These are phyloP conservation scores for Lolium multiflorum DNA, from an alignment of 176 grass and related monocot species.

Conservation along the genomic window DNA sequence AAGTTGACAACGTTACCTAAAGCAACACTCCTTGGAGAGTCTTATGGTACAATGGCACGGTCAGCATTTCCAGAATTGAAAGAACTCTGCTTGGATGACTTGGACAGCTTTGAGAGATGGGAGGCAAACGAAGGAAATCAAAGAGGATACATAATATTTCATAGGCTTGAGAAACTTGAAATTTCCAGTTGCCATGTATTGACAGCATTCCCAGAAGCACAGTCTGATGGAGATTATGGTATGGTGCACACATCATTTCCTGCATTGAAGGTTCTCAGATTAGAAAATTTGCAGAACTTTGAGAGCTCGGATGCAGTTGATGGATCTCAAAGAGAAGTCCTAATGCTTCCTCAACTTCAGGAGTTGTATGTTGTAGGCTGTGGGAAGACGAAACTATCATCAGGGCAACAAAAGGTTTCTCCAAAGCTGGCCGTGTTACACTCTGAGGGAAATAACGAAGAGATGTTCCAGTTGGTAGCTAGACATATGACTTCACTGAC, in stretches of 20 bases:
- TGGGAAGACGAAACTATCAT: background rate
- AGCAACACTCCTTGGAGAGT: background rate
- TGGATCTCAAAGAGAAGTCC: too few species aligned
- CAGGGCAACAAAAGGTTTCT: background rate
- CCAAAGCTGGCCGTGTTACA: background rate
- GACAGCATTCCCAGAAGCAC: background rate
- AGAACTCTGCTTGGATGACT: background rate
- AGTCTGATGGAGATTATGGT: background rate
- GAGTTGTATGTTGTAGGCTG: background rate
- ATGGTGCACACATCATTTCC: background rate
- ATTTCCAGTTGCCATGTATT: background rate
- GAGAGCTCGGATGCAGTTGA: too few species aligned
- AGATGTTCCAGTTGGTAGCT: background rate
- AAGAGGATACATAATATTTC: background rate
- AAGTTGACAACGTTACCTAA: background rate
- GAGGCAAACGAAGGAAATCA: background rate
- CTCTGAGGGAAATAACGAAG: background rate
- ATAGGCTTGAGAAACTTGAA: background rate
- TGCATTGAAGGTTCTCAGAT: too few species aligned
- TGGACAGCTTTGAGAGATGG: background rate
- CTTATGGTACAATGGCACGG: background rate
- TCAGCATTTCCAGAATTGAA: background rate
- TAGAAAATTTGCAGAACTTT: too few species aligned
- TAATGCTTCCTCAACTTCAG: slow-evolving; percentile 11
- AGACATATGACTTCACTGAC: background rate